Conservation (phyloP, 2,329 filamentous ascomycete species). For the Zymoseptoria crescenta region DNA sequence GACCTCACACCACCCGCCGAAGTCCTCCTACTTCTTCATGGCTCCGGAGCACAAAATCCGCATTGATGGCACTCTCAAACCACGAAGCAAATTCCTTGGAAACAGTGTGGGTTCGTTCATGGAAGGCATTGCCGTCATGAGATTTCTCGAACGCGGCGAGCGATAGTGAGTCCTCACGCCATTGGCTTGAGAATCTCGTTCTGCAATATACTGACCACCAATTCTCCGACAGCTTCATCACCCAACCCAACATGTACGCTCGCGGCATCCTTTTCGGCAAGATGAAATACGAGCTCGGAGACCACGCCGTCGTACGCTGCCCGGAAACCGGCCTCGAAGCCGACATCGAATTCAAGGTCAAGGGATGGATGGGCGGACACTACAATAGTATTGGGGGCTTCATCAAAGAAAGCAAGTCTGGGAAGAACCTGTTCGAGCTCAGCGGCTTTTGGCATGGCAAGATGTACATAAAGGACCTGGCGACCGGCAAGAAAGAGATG, state of each 20-base stretch:
- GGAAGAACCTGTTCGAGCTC: slow-evolving; percentile 81
- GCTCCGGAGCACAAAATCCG: slow-evolving; percentile 87
- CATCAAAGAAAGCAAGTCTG: slow-evolving; percentile 81
- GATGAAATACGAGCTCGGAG: slow-evolving; percentile 98
- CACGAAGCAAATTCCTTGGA: slow-evolving; percentile 86
- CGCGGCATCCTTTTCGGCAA: slow-evolving; percentile 94
- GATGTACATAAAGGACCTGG: slow-evolving; percentile 82
- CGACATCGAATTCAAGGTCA: slow-evolving; percentile 97
- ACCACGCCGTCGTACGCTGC: slow-evolving; percentile 88
- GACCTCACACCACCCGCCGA: slow-evolving; percentile 95
- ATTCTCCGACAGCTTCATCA: slow-evolving; percentile 61
- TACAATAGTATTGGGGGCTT: slow-evolving; percentile 93
- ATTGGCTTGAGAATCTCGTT: not conserved
- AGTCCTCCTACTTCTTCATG: slow-evolving; percentile 99
- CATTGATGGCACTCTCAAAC: slow-evolving; percentile 92
- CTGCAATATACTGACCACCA: slow-evolving; percentile 12
- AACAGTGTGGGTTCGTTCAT: slow-evolving; percentile 98
- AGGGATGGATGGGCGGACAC: slow-evolving; percentile 91
- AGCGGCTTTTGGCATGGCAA: slow-evolving; percentile 90
- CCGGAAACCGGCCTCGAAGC: slow-evolving; percentile 79
- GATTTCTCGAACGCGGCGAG: slow-evolving; percentile 76
- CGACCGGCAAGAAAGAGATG: slow-evolving; percentile 77
- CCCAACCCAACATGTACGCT: slow-evolving; percentile 98
- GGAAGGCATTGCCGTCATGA: slow-evolving; percentile 88
- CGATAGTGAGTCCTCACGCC: slow-evolving; percentile 60